Evolutionary conservation across 116 monocot species (phyloP).

Genomic region (Posidonia oceanica): DNA sequence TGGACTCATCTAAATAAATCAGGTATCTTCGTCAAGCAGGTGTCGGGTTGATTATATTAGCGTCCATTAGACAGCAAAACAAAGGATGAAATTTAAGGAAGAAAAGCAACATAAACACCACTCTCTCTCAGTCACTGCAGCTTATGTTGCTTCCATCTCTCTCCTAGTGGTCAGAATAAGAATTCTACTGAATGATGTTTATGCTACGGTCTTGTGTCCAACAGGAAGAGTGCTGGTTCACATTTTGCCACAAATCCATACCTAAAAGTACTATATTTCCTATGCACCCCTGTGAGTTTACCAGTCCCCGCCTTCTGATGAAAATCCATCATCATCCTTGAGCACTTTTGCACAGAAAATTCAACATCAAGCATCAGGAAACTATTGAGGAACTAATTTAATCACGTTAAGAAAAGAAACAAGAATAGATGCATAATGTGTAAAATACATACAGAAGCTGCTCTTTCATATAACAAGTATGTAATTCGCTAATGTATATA

Average conservation of each 20-base stretch:
- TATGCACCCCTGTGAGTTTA: constrained; percentile 69
- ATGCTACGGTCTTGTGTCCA: constrained; percentile 18
- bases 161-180: no score
- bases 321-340: constrained; percentile 68
- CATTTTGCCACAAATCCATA: constrained; percentile 69
- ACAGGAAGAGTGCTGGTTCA: constrained; percentile 63
- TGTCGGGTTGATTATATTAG: no score
- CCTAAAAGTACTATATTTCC: constrained; percentile 64
- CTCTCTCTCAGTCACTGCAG: no score
- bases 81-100: no score
- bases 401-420: background rate
- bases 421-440: background rate
- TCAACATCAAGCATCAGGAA: background rate
- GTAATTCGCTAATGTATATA: constrained; percentile 66
- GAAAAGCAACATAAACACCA: no score
- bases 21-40: no score
- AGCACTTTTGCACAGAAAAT: constrained; percentile 41
- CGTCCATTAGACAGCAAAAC: no score
- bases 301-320: constrained; percentile 60
- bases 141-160: no score
- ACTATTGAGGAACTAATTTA: background rate
- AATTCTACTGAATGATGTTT: no score
- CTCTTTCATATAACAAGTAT: constrained; percentile 51
- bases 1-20: no score
- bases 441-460: constrained; percentile 47